Evolutionary conservation across 2,329 filamentous ascomycete species (phyloP).

Genomic region (Venturia nashicola): DNA sequence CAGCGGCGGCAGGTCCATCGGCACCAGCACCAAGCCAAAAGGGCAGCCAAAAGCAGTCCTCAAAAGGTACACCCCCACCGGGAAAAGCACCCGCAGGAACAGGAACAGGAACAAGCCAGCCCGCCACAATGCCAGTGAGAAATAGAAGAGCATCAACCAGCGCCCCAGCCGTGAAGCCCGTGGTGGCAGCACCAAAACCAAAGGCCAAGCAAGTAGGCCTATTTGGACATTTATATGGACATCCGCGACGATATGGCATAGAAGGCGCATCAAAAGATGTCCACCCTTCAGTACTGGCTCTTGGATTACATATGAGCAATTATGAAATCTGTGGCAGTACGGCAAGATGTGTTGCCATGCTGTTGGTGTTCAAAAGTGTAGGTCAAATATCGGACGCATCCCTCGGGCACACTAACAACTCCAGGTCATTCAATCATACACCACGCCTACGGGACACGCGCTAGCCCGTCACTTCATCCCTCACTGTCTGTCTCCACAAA

Average conservation of each 20-base stretch:
- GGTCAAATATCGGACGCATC: conserved; percentile 14
- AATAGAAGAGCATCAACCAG: conserved; percentile 20
- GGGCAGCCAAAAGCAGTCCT: conserved; percentile 21
- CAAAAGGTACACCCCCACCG: conserved; percentile 10
- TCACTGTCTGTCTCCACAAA: conserved; percentile 85
- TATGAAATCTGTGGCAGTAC: conserved; percentile 86
- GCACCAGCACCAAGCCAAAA: conserved; percentile 21
- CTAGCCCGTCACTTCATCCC: conserved; percentile 84
- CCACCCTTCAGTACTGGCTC: conserved; percentile 69
- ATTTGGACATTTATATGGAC: conserved; percentile 76
- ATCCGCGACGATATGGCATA: conserved; percentile 53
- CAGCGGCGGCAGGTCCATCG: conserved; percentile 12
- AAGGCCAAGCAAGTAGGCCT: conserved; percentile 44
- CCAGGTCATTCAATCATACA: conserved; percentile 85
- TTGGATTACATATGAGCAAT: conserved; percentile 82
- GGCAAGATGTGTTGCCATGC: conserved; percentile 72
- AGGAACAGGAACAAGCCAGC: not conserved
- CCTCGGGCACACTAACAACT: conserved; percentile 8
- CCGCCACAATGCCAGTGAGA: conserved; percentile 18
- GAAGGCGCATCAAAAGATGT: conserved; percentile 57
- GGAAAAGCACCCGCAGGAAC: not conserved
- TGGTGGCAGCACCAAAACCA: not conserved
- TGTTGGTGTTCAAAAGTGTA: conserved; percentile 82
- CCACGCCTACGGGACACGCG: conserved; percentile 71
- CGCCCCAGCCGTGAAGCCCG: conserved; percentile 12